These are phyloP conservation scores for Zygosaccharomyces pseudorouxii DNA, from an alignment of 805 yeast species.

Conservation along the genomic window DNA sequence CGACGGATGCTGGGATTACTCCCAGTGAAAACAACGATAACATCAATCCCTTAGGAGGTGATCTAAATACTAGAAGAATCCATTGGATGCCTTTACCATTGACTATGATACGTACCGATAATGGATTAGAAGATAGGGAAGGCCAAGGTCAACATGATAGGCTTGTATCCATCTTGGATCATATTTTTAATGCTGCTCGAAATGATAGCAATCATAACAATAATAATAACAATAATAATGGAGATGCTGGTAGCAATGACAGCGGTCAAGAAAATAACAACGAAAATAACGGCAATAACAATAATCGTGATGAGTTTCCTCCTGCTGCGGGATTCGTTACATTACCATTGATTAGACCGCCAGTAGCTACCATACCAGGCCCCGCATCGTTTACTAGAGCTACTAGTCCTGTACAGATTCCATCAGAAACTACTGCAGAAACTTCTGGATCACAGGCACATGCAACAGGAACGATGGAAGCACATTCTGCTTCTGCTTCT, in stretches of 20 bases:
- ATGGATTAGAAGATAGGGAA: slow-evolving; percentile 1
- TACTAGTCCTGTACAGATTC: neutral
- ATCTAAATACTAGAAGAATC: slow-evolving; percentile 9
- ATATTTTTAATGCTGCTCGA: slow-evolving; percentile 18
- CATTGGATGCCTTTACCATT: slow-evolving; percentile 22
- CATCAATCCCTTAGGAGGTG: neutral
- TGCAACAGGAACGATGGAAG: neutral
- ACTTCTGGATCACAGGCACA: neutral
- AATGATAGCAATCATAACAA: slow-evolving; percentile 6
- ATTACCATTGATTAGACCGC: neutral
- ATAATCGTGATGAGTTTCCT: neutral
- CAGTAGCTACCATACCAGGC: slow-evolving; percentile 2
- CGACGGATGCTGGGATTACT: slow-evolving; percentile 2
- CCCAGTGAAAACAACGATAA: neutral
- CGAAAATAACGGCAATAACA: slow-evolving; percentile 4
- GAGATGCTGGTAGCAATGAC: slow-evolving; percentile 6
- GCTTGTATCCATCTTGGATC: slow-evolving; percentile 23
- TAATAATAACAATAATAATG: slow-evolving; percentile 11
- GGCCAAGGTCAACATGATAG: slow-evolving; percentile 20
- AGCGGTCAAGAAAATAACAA: slow-evolving; percentile 2
- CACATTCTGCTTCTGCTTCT: neutral
- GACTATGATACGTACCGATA: slow-evolving; percentile 11
- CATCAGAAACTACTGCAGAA: neutral
- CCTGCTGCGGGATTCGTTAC: slow-evolving; percentile 1
- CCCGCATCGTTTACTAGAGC: neutral